Conservation (phyloP, 148 eudicot species). For the Gaultheria prostrata region DNA sequence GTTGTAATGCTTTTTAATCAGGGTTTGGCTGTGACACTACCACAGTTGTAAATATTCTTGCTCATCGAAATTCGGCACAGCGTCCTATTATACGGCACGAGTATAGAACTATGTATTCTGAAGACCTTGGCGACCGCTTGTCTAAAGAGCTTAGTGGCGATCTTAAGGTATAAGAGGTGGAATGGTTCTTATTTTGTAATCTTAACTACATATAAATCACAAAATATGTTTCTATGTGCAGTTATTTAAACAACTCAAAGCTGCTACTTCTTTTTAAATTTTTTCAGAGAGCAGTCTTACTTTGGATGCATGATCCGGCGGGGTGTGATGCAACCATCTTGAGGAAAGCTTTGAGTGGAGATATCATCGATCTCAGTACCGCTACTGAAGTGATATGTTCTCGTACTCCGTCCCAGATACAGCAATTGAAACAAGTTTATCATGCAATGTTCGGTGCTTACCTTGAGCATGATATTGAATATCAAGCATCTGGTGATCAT, state of each 20-base stretch:
- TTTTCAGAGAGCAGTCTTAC: conserved; percentile 56
- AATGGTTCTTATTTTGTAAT: background rate
- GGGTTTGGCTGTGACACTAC: conserved; percentile 79
- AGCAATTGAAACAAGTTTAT: conserved; percentile 58
- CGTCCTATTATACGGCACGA: conserved; percentile 61
- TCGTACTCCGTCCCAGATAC: conserved; percentile 71
- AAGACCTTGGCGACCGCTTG: conserved; percentile 61
- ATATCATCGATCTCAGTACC: conserved; percentile 34
- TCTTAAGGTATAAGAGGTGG: conserved; percentile 38
- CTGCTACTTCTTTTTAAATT: background rate
- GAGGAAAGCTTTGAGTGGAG: conserved; percentile 45
- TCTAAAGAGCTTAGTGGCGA: conserved; percentile 65
- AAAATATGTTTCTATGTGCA: conserved; percentile 1
- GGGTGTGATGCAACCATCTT: conserved; percentile 65
- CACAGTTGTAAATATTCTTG: conserved; percentile 61
- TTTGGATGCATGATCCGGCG: conserved; percentile 83
- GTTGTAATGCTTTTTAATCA: conserved; percentile 15
- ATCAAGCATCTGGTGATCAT: conserved; percentile 56
- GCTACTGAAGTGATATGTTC: conserved; percentile 84
- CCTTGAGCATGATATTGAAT: conserved; percentile 70
- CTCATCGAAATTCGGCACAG: conserved; percentile 72
- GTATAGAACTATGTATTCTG: conserved; percentile 49
- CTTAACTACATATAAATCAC: background rate
- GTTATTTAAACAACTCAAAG: background rate
- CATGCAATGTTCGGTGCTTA: conserved; percentile 42